Base-by-base conservation (phyloP, 2,329 filamentous ascomycete species). In the Fusarium pseudonygamai region DNA sequence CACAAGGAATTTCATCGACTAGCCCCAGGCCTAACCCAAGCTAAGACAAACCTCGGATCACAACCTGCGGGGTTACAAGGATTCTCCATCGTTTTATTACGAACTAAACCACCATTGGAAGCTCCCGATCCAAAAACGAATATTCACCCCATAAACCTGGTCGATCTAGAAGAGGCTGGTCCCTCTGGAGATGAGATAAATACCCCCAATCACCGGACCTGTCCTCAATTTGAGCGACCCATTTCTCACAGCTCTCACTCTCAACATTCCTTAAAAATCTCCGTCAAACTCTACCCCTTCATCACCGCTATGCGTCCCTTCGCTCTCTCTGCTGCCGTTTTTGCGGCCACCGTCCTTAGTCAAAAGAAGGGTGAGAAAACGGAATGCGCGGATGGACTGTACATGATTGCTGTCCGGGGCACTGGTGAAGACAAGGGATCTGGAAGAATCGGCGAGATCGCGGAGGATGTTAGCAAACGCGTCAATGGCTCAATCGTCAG, bases 391-490 rank as follows among this genome's bases (percentile, higher is more conserved):
- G 71, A 78, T 43, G 82, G 83, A 50, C 75, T 84, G 32, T 82
- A 84, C 78, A 78, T 85, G 59, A 74, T 85, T 63, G 81, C 82
- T 58, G 81, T 83, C 20, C 81, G 84, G 45, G 84, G 83, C 49
- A 83, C 81, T 24, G 66, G 43, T 28, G 84, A 85, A 72, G 50
- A 74, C 10, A 53, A 73, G 14, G 83, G 83, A 36, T 40, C 78
- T 7, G 84, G 84, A 42, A 71, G 73, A 49, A 79, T 80, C 20
- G 82, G 81, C 28, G 67, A 60, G 20, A 61, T 84, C 22, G 82
- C 82, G 14, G 67, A 79, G 26, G 70, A 75, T n/a, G 76, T 85
- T 39, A 77, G 78, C 20, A 72, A 71, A 8, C 73, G 77, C 64
- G 69, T 85, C 66, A 73, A 79, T n/a, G 80, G 78, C 53, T 83